Base-by-base conservation (phyloP, 1,139 yeast species). In the Blastobotrys illinoisensis region DNA sequence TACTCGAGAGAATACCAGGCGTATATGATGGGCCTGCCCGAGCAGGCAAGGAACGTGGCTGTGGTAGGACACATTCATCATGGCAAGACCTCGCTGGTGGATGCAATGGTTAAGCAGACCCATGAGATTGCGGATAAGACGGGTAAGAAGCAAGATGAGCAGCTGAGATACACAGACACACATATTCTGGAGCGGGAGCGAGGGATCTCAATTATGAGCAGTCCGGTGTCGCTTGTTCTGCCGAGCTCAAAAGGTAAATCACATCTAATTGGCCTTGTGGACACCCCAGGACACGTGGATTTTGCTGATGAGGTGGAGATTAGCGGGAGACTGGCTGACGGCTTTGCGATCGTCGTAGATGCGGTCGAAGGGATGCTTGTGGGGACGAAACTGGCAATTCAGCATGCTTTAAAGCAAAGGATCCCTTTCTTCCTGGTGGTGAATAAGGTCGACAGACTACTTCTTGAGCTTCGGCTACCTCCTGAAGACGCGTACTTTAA, bases 251-350 rank as follows among this genome's bases (percentile, higher is more conserved):
- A 73, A 19, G 83, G 79, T 1, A 81, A 78, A 59, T 84, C 96
- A 0, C 72, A 73, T 44, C 79, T 81, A 1, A 64, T 85, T 26
- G 88, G 86, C 63, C 62, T 90, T 2, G 60, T 89, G 1, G 99
- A 95, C 64, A 77, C 96, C 0, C 99, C 99, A 0, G 99, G 99
- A 0, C 98, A 93, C 70, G 79, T 81, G 1, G 85, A 89, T 64
- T 93, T 93, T 66, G 71, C 77, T 32, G 97, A 88, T 65, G 98
- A 93, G 63, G 73, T 82, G 2, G 76, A 81, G 0, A 77, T 82
- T 0, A 79, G 86, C 0, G 68, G 85, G 19, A 69, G 81, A 28
- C 74, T 83, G 1, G 79, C 79, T 0, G 98, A 93, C 60, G 83
- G 86, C 1, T 81, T 80, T 0, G 73, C 85, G 0, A 69, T 91